Conservation (phyloP, 257 asterid species). For the Oldenlandia corymbosa region DNA sequence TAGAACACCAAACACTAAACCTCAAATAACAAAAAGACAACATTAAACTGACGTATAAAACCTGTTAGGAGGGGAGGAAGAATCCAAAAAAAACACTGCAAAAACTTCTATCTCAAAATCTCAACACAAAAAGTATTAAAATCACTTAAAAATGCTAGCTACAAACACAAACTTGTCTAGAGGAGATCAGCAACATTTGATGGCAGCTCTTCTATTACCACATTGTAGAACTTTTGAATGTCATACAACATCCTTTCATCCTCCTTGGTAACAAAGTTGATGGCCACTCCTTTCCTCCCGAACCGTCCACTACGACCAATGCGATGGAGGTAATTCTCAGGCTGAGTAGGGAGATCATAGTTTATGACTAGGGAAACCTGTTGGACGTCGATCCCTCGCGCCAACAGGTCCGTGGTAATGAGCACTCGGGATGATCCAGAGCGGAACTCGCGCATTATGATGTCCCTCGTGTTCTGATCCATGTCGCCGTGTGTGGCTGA, state of each 20-base stretch:
- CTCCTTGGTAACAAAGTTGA: slow-evolving; percentile 70
- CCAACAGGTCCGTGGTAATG: slow-evolving; percentile 74
- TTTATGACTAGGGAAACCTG: slow-evolving; percentile 80
- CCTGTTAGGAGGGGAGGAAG: no score
- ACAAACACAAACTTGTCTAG: slow-evolving; percentile 26
- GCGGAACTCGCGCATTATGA: slow-evolving; percentile 44
- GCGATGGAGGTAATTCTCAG: slow-evolving; percentile 79
- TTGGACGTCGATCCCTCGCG: slow-evolving; percentile 80
- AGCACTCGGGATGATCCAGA: slow-evolving; percentile 73
- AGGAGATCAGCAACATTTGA: slow-evolving; percentile 80
- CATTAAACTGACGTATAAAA: no score
- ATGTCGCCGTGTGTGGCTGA: slow-evolving; percentile 52
- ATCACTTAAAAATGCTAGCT: no score
- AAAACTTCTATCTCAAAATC: no score
- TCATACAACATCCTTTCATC: slow-evolving; percentile 75
- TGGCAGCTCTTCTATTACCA: slow-evolving; percentile 72
- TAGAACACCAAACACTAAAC: no score
- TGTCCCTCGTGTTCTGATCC: slow-evolving; percentile 51
- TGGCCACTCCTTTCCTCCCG: slow-evolving; percentile 85
- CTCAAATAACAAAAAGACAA: no score
- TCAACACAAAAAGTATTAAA: no score
- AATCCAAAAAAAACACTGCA: not conserved
- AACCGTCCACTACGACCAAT: slow-evolving; percentile 81
- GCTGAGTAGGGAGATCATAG: slow-evolving; percentile 78
- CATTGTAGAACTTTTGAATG: slow-evolving; percentile 72